Conservation (phyloP, 2,329 filamentous ascomycete species). For the Aspergillus fructus region DNA sequence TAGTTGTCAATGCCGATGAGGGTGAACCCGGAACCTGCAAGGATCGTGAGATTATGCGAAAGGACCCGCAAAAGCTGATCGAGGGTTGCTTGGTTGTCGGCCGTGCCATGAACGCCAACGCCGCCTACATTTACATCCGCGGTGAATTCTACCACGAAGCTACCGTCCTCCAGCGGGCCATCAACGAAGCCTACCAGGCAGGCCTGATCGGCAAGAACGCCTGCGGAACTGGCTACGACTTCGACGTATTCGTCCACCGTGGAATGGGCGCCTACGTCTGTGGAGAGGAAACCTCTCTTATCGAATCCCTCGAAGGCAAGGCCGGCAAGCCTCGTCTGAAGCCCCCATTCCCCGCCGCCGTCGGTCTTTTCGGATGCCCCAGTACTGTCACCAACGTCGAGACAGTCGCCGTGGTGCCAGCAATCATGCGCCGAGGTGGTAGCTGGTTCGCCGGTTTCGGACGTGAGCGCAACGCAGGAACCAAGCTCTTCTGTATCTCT, state of each 20-base stretch:
- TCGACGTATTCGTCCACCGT: conserved; percentile 94
- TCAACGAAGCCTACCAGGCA: conserved; percentile 94
- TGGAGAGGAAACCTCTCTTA: conserved; percentile 95
- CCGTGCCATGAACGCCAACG: conserved; percentile 97
- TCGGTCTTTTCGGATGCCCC: conserved; percentile 96
- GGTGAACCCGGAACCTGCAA: conserved; percentile 99
- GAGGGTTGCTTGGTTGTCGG: conserved; percentile 96
- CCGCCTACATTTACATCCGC: conserved; percentile 98
- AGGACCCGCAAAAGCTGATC: conserved; percentile 98
- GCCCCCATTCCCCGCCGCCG: conserved; percentile 95
- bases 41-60: conserved; percentile 99
- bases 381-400: conserved; percentile 98
- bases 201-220: conserved; percentile 98
- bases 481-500: conserved; percentile 97
- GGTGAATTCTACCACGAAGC: conserved; percentile 98
- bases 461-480: conserved; percentile 92
- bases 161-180: conserved; percentile 86
- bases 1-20: conserved; percentile 98
- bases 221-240: conserved; percentile 94
- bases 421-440: conserved; percentile 88
- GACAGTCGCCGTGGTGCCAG: conserved; percentile 91
- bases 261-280: conserved; percentile 98
- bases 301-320: conserved; percentile 98
- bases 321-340: conserved; percentile 97
- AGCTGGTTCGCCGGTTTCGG: conserved; percentile 93